Base-by-base conservation (phyloP, 208 protist genomes). In the Trypanosoma scelopori region DNA sequence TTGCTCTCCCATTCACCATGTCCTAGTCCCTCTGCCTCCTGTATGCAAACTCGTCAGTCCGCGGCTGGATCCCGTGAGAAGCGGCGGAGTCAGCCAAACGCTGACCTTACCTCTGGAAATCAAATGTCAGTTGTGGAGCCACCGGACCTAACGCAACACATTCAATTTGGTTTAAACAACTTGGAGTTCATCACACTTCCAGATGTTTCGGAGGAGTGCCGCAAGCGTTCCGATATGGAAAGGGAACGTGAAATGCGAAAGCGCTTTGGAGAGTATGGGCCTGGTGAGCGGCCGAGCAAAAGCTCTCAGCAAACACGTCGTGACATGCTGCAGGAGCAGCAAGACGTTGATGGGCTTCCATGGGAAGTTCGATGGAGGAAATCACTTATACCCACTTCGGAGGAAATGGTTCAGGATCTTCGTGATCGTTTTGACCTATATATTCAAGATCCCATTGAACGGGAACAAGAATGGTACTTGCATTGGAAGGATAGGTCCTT, bases 401-500 rank as follows among this genome's bases (percentile, higher is more conserved):
- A 95, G 73, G 87, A 95, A 66, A 83, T 95, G 18, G 69, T 95
- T 53, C 90, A 95, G 76, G 87, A 95, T 55, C 79, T 93, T 60
- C 82, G 90, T 35, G 90, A 95, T 64, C 87, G 90, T 47, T 93
- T 95, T 60, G 90, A 95, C 56, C 56, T 96, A 16, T 96, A 86
- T 66, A 77, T 93, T 45, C 85, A 92, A 53, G 90, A 96, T 69
- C 85, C 85, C 15, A 96, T 96, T 61, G 90, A 96, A 60, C 84
- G 87, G 9, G 87, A 92, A 71, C 79, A 93, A 76, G 85, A 93
- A 75, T 96, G 87, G 87, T 96, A 93, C 60, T 71, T 93, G 55
- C 87, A 96, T 78, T 96, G 87, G 87, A 91, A 92, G 58, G 90
- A 96, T 61, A 71, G 87, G 52, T 73, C 71, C 20, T 96, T 93